These are phyloP conservation scores for Tricholoma saponaceum DNA, from an alignment of 768 basidiomycete genomes.

Conservation along the genomic window DNA sequence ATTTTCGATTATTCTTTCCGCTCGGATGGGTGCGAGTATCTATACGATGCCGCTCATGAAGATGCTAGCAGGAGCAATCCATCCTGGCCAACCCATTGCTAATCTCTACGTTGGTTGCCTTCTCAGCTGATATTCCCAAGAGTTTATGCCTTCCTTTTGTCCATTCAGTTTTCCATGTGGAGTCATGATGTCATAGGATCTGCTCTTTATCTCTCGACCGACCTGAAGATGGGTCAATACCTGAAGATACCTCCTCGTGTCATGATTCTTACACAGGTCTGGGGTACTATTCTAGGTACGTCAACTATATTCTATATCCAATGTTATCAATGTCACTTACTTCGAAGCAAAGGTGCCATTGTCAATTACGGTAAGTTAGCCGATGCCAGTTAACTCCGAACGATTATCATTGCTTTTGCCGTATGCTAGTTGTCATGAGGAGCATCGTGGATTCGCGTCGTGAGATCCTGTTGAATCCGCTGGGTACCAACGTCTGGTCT, in stretches of 20 bases:
- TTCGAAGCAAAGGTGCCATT: background rate
- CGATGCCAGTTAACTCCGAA: no score
- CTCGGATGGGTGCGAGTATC: background rate
- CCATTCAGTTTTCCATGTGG: background rate
- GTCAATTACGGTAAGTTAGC: background rate
- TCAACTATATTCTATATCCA: background rate
- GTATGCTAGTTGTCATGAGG: background rate
- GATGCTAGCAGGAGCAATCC: background rate
- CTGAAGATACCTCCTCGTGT: slow-evolving; percentile 63
- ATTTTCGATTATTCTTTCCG: background rate
- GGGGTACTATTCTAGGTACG: background rate
- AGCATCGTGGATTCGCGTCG: background rate
- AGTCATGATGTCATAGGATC: background rate
- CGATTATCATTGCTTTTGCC: background rate
- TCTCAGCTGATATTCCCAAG: background rate
- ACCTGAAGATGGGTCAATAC: slow-evolving; percentile 29
- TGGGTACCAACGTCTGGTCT: background rate
- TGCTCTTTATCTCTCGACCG: background rate
- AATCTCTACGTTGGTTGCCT: background rate
- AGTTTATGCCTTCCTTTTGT: background rate
- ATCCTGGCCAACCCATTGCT: background rate
- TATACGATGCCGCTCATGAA: background rate
- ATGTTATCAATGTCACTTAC: background rate
- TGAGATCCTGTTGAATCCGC: background rate
- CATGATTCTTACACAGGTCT: slow-evolving; percentile 37